Conservation (phyloP, 768 basidiomycete species). For the Sporobolomyces pararoseus region DNA sequence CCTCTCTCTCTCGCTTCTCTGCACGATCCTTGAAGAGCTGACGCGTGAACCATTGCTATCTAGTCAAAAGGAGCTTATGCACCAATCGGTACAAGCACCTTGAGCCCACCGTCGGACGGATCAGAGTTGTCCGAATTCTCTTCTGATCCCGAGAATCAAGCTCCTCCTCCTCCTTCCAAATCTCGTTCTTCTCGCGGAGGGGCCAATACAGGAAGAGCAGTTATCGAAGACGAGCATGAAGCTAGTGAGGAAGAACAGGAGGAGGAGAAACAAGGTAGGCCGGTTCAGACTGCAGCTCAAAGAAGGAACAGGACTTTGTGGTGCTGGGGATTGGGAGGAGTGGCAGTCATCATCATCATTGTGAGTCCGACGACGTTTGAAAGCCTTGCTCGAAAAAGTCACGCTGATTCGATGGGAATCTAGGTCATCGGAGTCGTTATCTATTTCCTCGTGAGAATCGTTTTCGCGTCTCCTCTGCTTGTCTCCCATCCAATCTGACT, state of each 20-base stretch:
- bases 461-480: too few species aligned
- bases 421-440: conserved; percentile 4
- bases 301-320: background rate
- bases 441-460: background rate
- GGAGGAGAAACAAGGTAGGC: conserved; percentile 5
- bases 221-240: background rate
- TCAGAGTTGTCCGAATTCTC: conserved; percentile 10
- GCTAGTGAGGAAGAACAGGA: conserved; percentile 5
- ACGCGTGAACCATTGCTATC: background rate
- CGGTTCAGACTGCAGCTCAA: background rate
- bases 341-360: background rate
- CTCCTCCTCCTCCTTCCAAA: background rate
- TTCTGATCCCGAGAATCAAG: background rate
- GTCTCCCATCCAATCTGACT: too few species aligned
- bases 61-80: conserved; percentile 2
- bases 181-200: too few species aligned
- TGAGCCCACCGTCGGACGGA: too few species aligned
- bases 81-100: background rate
- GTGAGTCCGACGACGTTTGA: background rate
- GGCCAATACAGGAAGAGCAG: too few species aligned
- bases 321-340: background rate
- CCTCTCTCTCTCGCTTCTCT: background rate
- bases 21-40: background rate
- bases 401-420: too few species aligned
- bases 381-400: too few species aligned